Evolutionary conservation across 2,329 filamentous ascomycete species (phyloP), one percentile per base, ranked within the genome.

Genomic region (Aspergillus sp.): DNA sequence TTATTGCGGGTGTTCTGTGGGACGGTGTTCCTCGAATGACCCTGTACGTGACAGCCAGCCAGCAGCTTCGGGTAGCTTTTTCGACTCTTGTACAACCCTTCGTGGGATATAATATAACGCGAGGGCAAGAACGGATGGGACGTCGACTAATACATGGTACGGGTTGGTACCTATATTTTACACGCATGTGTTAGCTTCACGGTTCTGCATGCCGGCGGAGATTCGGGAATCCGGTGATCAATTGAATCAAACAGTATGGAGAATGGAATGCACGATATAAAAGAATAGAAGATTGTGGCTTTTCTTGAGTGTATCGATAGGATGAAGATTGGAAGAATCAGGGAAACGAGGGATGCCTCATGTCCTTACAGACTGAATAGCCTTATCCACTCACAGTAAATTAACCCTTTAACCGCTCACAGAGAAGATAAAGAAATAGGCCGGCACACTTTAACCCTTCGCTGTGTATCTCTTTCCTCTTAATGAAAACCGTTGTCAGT

Each of bases 61-160:
- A 20, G 19, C 19, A 10, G 37, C 17, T 39, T 20, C 37, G 22
- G 10, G 15, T 20, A 20, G 22, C 15, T 19, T 19, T 39, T 19
- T 12, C 37, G 6, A 20, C n/a, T 19, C 37, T 19, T 39, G n/a
- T 39, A 9, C 7, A 4, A 19, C 19, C 12, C 37, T 19, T 39
- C 10, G n/a, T 39, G 19, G 37, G 19, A 39, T 22, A 19, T 39
- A 3, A 12, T 12, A 3, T 12, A 5, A 39, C 9, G 19, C 17
- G 19, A 27, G 32, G 48, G 39, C 33, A 15, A 25, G 30, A 43
- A 37, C 35, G 44, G 20, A 35, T 39, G 41, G 20, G 27, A 41
- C 27, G 41, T 13, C 12, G 32, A 27, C 37, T 47, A 50, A 50
- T 46, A 46, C 48, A 50, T 50, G 42, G 43, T 50, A 44, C 45